Percentiles rank a stretch among this genome's conserved stretches.
Evolutionary conservation across 2,329 filamentous ascomycete species (phyloP).

Genomic region (Pseudocercospora vitis): DNA sequence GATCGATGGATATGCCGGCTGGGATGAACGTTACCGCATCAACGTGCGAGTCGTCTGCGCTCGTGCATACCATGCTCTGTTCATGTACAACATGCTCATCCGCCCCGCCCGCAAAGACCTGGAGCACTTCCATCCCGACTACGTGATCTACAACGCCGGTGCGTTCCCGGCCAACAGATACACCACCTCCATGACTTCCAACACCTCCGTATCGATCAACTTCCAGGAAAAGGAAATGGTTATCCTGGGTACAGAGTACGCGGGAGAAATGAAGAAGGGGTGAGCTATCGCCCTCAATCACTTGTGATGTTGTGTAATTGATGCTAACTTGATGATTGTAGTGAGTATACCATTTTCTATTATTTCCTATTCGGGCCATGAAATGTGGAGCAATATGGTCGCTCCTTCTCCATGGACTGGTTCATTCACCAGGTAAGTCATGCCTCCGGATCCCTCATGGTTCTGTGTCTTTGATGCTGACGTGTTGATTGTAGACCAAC

Average conservation of each 20-base stretch:
- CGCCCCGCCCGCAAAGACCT: slow-evolving; percentile 87
- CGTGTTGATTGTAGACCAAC: too few species aligned
- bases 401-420: too few species aligned
- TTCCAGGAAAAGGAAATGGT: slow-evolving; percentile 99
- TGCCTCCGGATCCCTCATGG: too few species aligned
- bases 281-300: too few species aligned
- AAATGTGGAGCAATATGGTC: too few species aligned
- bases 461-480: too few species aligned
- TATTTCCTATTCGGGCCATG: too few species aligned
- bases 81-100: slow-evolving; percentile 99
- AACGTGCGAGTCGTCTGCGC: slow-evolving; percentile 97
- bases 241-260: slow-evolving; percentile 97
- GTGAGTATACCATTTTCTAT: too few species aligned
- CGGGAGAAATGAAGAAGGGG: slow-evolving; percentile 45
- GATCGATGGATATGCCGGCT: slow-evolving; percentile 93
- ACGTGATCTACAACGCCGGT: slow-evolving; percentile 99
- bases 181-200: slow-evolving; percentile 97
- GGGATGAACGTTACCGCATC: slow-evolving; percentile 98
- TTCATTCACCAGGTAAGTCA: too few species aligned
- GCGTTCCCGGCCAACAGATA: slow-evolving; percentile 98
- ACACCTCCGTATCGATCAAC: slow-evolving; percentile 97
- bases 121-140: slow-evolving; percentile 97
- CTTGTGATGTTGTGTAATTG: too few species aligned
- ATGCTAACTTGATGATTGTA: too few species aligned
- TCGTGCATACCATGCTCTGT: slow-evolving; percentile 97